Conservation (phyloP, 1,284 basidiomycete species). For the Ceraceosorus bombacis region DNA sequence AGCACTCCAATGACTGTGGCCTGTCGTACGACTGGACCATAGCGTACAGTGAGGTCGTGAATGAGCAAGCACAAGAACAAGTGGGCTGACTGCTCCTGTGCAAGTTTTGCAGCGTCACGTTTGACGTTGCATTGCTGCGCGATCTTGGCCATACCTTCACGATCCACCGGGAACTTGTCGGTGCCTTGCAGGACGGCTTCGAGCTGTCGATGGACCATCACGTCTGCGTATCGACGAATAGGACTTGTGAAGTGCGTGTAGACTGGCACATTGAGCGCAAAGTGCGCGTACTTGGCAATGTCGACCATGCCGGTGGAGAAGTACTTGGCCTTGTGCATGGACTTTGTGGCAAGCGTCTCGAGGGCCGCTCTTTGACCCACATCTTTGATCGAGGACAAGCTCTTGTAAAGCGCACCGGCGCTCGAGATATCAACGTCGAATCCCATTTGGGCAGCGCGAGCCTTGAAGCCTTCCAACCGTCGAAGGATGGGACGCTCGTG, state of each 20-base stretch:
- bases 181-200: slow-evolving; percentile 56
- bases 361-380: slow-evolving; percentile 62
- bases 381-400: slow-evolving; percentile 62
- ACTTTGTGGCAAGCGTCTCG: slow-evolving; percentile 74
- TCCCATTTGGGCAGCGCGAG: slow-evolving; percentile 68
- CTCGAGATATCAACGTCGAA: slow-evolving; percentile 71
- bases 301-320: slow-evolving; percentile 99
- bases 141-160: slow-evolving; percentile 91
- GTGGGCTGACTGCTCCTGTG: slow-evolving; percentile 92
- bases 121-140: slow-evolving; percentile 70
- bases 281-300: slow-evolving; percentile 95
- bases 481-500: slow-evolving; percentile 89
- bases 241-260: slow-evolving; percentile 86
- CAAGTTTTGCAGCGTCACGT: slow-evolving; percentile 77
- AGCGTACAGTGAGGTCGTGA: slow-evolving; percentile 81
- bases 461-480: slow-evolving; percentile 23
- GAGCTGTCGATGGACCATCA: slow-evolving; percentile 92
- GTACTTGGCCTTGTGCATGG: slow-evolving; percentile 86
- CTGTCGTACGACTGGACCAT: slow-evolving; percentile 78
- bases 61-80: slow-evolving; percentile 89
- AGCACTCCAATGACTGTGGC: slow-evolving; percentile 88
- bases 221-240: slow-evolving; percentile 67
- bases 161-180: slow-evolving; percentile 88
- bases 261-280: slow-evolving; percentile 77
- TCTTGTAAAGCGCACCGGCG: slow-evolving; percentile 73